Percentiles rank a stretch among this genome's conserved stretches.
phyloP scores from a whole-genome alignment of 78 protist genomes.

The Acrasis kona region DNA sequence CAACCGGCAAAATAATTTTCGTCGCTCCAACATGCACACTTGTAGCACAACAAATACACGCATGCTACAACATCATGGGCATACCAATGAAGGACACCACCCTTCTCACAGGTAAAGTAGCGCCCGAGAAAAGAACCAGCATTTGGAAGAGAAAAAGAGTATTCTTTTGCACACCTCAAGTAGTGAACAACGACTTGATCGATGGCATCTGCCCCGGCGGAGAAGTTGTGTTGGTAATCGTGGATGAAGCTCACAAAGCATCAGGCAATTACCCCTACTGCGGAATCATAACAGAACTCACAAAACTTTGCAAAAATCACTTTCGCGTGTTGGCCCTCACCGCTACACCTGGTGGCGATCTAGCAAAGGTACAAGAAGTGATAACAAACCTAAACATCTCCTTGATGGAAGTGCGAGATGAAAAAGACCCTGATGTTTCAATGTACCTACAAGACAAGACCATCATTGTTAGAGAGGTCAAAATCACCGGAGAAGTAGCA shows the following conservation, averaged over 20 bases:
- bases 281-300: constrained; percentile 9
- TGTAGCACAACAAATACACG: constrained; percentile 79
- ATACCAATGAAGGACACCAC: not conserved
- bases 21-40: constrained; percentile 92
- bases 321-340: constrained; percentile 83
- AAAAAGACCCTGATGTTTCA: constrained; percentile 50
- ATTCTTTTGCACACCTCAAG: constrained; percentile 82
- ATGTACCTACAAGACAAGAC: too few species aligned
- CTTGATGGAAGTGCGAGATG: constrained; percentile 50
- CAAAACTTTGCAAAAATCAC: not conserved
- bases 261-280: constrained; percentile 63
- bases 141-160: constrained; percentile 55
- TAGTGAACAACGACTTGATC: constrained; percentile 46
- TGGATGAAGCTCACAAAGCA: constrained; percentile 85
- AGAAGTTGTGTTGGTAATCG: constrained; percentile 32
- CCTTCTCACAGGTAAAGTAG: constrained; percentile 50
- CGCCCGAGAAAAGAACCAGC: not conserved
- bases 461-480: too few species aligned
- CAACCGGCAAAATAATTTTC: constrained; percentile 72
- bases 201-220: constrained; percentile 26
- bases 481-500: too few species aligned
- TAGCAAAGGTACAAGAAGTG: constrained; percentile 39
- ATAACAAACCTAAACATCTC: constrained; percentile 52
- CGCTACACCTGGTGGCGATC: constrained; percentile 90
- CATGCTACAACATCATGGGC: constrained; percentile 51